A percentile compares a stretch with the other conserved stretches of the same genome.
Conservation (phyloP, 176 grass and related monocot species). For the Aechmea fasciata region DNA sequence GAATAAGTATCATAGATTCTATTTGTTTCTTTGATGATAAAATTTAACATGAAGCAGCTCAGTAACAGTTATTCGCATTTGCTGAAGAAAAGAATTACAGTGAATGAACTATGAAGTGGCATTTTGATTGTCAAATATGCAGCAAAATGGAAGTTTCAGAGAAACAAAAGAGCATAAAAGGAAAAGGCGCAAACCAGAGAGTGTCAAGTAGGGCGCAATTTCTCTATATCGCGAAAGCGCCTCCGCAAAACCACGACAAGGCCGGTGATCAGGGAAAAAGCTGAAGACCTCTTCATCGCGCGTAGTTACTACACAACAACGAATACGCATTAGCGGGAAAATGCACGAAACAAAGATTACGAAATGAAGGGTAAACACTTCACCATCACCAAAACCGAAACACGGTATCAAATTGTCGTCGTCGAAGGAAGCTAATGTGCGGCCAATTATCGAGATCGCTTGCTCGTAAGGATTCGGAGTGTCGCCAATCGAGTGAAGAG, state of each 20-base stretch:
- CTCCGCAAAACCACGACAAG: constrained; percentile 83
- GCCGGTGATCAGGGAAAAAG: constrained; percentile 60
- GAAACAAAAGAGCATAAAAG: constrained; percentile 3
- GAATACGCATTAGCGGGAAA: constrained; percentile 9
- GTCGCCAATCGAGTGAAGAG: constrained; percentile 59
- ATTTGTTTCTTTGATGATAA: no score
- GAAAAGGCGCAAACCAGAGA: constrained; percentile 44
- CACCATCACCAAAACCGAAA: constrained; percentile 98
- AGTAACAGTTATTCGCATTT: no score
- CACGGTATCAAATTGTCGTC: constrained; percentile 97
- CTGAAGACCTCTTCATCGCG: constrained; percentile 74
- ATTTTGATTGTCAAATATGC: background rate
- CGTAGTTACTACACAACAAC: constrained; percentile 51
- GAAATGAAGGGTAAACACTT: background rate
- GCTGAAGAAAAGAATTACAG: no score
- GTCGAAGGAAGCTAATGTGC: constrained; percentile 85
- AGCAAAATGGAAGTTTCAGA: background rate
- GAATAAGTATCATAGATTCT: no score
- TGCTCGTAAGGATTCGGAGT: constrained; percentile 78
- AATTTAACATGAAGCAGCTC: no score
- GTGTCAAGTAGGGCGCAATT: constrained; percentile 63
- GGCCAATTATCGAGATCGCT: constrained; percentile 97
- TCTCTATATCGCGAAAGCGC: constrained; percentile 68
- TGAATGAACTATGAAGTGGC: no score
- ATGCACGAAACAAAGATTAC: background rate